phyloP scores from a whole-genome alignment of 306 rosid genomes.

The Trichosanthes cucumerina region DNA sequence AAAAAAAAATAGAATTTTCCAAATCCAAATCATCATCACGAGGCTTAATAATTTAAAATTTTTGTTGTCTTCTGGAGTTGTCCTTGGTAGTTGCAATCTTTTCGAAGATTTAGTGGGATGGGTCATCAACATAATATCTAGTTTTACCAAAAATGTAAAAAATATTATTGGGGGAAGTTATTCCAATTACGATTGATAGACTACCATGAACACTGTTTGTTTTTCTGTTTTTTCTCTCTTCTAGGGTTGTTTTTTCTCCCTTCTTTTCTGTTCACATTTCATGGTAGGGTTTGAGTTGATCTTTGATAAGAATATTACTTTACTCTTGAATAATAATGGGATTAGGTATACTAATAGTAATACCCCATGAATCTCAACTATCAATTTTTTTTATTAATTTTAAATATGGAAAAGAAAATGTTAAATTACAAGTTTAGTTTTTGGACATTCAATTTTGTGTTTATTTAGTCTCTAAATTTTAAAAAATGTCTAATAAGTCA shows the following conservation, averaged over 20 bases:
- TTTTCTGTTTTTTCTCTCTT: background rate
- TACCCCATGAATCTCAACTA: background rate
- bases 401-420: background rate
- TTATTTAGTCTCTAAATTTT: too few relatives aligned
- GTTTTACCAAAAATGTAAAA: background rate
- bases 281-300: background rate
- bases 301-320: background rate
- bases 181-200: background rate
- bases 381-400: background rate
- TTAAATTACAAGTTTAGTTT: too few relatives aligned
- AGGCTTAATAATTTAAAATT: background rate
- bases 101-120: background rate
- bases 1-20: too few relatives aligned
- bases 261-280: background rate
- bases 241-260: background rate
- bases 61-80: background rate
- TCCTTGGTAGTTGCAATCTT: background rate
- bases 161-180: background rate
- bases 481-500: too few relatives aligned
- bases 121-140: background rate
- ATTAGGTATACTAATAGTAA: background rate
- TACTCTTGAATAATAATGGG: background rate
- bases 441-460: too few relatives aligned
- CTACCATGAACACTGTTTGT: background rate
- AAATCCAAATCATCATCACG: background rate